Evolutionary conservation across 1,284 basidiomycete species (phyloP).

Genomic region (Cryptococcus hybrid): DNA sequence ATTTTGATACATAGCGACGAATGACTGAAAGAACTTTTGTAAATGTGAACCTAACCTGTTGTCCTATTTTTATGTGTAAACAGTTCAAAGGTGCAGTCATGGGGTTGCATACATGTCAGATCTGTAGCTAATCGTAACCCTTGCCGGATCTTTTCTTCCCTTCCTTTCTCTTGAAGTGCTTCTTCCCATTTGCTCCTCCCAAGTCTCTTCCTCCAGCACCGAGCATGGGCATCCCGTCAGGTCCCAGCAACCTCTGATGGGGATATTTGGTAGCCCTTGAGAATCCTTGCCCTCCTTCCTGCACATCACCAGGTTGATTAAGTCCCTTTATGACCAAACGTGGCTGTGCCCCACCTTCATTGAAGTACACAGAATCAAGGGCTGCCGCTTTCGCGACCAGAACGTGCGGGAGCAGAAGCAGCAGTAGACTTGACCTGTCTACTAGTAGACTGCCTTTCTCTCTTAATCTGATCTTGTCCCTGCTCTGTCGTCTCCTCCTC

Average conservation of each 20-base stretch:
- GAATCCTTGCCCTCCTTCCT: constrained; percentile 57
- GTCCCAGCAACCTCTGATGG: constrained; percentile 72
- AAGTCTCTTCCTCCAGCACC: constrained; percentile 53
- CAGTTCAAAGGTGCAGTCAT: background rate
- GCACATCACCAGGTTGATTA: constrained; percentile 29
- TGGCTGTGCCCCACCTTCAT: constrained; percentile 56
- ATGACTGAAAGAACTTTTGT: no score
- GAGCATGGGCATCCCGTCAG: constrained; percentile 66
- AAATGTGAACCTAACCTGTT: no score
- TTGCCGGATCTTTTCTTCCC: constrained; percentile 85
- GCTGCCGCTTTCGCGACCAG: constrained; percentile 58
- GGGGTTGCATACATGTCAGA: background rate
- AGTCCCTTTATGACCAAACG: constrained; percentile 66
- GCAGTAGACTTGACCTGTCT: constrained; percentile 36
- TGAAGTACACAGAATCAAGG: constrained; percentile 84
- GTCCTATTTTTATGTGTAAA: background rate
- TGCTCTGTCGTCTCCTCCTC: constrained; percentile 6
- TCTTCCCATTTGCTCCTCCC: constrained; percentile 63
- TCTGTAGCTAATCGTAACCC: constrained; percentile 67
- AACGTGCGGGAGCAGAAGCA: constrained; percentile 41
- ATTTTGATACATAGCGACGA: no score
- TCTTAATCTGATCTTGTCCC: background rate
- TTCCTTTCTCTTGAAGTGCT: constrained; percentile 83
- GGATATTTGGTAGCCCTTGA: constrained; percentile 66
- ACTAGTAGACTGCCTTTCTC: constrained; percentile 34